phyloP scores from a whole-genome alignment of 345 rosid species.

The Aquilaria sinensis region DNA sequence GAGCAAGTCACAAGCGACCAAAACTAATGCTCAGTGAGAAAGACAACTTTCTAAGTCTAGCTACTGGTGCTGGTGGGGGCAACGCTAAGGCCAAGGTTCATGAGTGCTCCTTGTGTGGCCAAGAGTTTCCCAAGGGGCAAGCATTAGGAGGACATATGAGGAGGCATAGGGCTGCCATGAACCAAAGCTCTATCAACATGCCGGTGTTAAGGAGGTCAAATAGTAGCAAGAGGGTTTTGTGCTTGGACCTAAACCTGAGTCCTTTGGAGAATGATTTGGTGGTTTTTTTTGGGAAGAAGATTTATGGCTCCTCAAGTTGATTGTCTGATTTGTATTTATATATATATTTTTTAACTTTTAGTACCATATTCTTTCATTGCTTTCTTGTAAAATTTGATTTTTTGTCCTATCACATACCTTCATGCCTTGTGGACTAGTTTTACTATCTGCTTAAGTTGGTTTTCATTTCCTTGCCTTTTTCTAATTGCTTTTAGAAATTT shows the following conservation, averaged over 20 bases:
- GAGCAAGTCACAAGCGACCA: constrained; percentile 68
- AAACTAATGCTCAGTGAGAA: constrained; percentile 18
- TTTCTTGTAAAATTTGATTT: neutral
- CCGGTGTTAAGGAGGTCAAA: constrained; percentile 49
- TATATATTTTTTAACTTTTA: neutral
- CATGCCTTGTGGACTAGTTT: too few relatives aligned
- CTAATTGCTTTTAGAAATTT: too few relatives aligned
- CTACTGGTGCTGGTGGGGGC: neutral
- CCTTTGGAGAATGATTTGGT: constrained; percentile 78
- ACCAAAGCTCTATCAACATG: constrained; percentile 13
- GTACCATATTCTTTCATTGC: neutral
- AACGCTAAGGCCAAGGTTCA: constrained; percentile 27
- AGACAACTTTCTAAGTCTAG: neutral
- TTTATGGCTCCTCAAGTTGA: constrained; percentile 41
- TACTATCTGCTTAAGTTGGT: too few relatives aligned
- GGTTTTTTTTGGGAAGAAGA: constrained; percentile 37
- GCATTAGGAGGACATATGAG: constrained; percentile 86
- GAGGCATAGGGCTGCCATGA: constrained; percentile 36
- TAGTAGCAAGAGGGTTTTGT: constrained; percentile 43
- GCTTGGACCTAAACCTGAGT: constrained; percentile 68
- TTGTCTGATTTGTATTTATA: constrained; percentile 21
- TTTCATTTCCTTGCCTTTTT: too few relatives aligned
- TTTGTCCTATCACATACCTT: too few relatives aligned
- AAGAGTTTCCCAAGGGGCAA: constrained; percentile 53
- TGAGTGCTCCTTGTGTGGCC: constrained; percentile 58